Evolutionary conservation across 768 basidiomycete species (phyloP).

Genomic region (Trametes gibbosa): DNA sequence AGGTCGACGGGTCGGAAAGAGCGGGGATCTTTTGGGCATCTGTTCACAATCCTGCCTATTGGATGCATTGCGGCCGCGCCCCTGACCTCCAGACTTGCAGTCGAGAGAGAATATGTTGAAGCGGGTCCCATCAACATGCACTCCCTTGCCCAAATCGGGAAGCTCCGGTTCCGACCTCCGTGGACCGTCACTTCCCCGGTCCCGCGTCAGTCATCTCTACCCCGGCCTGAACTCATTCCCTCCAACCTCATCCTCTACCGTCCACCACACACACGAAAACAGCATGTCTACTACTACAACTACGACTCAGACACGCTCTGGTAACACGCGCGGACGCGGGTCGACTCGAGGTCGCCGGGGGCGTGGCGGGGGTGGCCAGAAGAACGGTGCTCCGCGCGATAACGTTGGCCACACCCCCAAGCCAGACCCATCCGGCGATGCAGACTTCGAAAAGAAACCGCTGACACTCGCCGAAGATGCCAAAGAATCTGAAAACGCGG

Average conservation of each 20-base stretch:
- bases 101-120: no score
- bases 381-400: slow-evolving; percentile 2
- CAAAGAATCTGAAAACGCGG: slow-evolving; percentile 1
- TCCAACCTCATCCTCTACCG: not conserved
- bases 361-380: slow-evolving; percentile 3
- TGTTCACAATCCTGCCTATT: not conserved
- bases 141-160: no score
- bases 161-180: not conserved
- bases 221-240: not conserved
- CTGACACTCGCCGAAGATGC: slow-evolving; percentile 1
- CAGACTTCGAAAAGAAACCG: not conserved
- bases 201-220: not conserved
- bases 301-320: slow-evolving; percentile 3
- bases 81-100: no score
- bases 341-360: slow-evolving; percentile 22
- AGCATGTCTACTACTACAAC: not conserved
- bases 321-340: slow-evolving; percentile 21
- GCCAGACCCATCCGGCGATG: not conserved
- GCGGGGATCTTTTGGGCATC: not conserved
- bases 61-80: no score
- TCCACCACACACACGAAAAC: not conserved
- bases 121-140: no score
- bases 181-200: not conserved
- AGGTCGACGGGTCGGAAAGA: no score
- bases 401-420: not conserved